phyloP scores from a whole-genome alignment of 1,284 basidiomycete genomes.

The Mixia osmundae region DNA sequence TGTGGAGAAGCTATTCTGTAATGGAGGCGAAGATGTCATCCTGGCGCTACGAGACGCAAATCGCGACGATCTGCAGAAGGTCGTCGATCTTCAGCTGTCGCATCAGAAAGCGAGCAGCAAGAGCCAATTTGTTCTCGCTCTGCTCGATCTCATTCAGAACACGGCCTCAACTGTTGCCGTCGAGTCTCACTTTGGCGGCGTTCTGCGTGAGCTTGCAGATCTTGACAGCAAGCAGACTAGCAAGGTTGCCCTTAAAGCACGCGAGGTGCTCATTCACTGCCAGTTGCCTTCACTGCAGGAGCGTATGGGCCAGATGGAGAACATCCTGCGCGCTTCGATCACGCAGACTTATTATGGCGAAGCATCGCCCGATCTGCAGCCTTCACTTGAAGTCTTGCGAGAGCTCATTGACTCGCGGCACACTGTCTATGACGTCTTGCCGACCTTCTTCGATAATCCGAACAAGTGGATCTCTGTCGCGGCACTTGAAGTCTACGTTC shows the following conservation, averaged over 20 bases:
- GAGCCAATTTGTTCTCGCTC: constrained; percentile 57
- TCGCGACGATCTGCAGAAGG: constrained; percentile 78
- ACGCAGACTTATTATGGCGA: constrained; percentile 74
- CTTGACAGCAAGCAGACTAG: constrained; percentile 79
- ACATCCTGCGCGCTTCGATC: constrained; percentile 69
- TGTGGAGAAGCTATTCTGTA: constrained; percentile 79
- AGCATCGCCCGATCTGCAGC: constrained; percentile 37
- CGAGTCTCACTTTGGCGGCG: constrained; percentile 42
- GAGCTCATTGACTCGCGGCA: constrained; percentile 91
- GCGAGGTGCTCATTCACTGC: constrained; percentile 85
- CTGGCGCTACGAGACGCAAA: constrained; percentile 72
- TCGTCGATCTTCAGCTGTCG: constrained; percentile 65
- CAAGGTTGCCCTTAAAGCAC: constrained; percentile 76
- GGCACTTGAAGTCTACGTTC: constrained; percentile 84
- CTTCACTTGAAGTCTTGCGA: constrained; percentile 61
- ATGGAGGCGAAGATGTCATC: constrained; percentile 71
- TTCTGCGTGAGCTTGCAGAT: constrained; percentile 52
- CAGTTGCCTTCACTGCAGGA: constrained; percentile 95
- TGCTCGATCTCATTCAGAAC: constrained; percentile 68
- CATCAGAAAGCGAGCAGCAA: constrained; percentile 91
- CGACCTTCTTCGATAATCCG: constrained; percentile 70
- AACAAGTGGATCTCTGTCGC: constrained; percentile 72
- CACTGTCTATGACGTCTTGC: constrained; percentile 91
- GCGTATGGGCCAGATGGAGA: constrained; percentile 78
- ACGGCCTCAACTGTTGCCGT: constrained; percentile 26